Evolutionary conservation across 352 stramenopile species (phyloP).

Genomic region (Phytophthora rubi): DNA sequence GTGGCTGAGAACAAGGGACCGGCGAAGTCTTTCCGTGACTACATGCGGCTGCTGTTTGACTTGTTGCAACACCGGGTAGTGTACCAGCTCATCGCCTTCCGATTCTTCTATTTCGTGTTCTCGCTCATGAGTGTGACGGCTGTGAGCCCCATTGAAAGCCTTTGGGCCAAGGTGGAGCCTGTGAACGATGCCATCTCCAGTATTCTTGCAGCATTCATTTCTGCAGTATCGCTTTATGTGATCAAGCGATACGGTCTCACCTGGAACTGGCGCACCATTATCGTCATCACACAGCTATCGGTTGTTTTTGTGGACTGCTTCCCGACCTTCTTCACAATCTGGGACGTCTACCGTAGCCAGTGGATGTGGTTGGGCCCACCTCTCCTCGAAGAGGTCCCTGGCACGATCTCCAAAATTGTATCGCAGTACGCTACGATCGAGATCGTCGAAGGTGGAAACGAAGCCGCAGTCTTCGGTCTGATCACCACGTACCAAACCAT

Average conservation of each 20-base stretch:
- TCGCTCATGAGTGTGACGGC: constrained; percentile 43
- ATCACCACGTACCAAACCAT: constrained; percentile 52
- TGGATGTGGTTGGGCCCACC: constrained; percentile 67
- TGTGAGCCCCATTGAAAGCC: constrained; percentile 34
- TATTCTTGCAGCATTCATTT: constrained; percentile 42
- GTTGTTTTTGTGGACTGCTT: constrained; percentile 49
- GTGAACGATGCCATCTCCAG: constrained; percentile 44
- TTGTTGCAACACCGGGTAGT: constrained; percentile 54
- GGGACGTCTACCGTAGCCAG: constrained; percentile 52
- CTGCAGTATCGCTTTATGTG: constrained; percentile 35
- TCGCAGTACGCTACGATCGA: constrained; percentile 56
- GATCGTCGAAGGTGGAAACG: constrained; percentile 50
- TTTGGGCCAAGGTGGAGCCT: constrained; percentile 53
- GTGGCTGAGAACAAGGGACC: constrained; percentile 42
- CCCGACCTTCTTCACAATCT: constrained; percentile 57
- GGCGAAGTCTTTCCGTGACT: constrained; percentile 21
- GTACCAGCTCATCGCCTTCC: constrained; percentile 55
- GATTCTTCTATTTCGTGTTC: constrained; percentile 54
- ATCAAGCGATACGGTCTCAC: constrained; percentile 45
- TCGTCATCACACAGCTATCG: constrained; percentile 44
- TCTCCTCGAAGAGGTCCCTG: constrained; percentile 46
- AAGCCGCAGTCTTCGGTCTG: constrained; percentile 56
- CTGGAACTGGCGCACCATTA: constrained; percentile 54
- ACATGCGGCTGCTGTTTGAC: constrained; percentile 42
- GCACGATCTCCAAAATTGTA: constrained; percentile 49